Conservation (phyloP, 2,329 filamentous ascomycete genomes). For the Ceratocystis variospora region DNA sequence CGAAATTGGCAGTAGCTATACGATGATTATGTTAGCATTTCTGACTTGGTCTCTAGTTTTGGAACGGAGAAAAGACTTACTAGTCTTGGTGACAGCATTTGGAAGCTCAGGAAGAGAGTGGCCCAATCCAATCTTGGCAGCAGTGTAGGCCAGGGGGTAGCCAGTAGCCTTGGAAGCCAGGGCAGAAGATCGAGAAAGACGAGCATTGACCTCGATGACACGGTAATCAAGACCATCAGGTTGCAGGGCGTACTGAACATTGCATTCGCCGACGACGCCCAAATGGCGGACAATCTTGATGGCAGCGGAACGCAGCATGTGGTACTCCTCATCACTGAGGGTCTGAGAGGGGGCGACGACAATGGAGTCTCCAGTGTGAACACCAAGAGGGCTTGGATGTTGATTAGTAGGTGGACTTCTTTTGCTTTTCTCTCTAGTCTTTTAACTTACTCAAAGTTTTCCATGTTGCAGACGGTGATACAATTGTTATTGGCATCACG, state of each 20-base stretch:
- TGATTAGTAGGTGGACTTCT: constrained; percentile 48
- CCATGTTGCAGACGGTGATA: constrained; percentile 74
- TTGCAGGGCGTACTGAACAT: constrained; percentile 94
- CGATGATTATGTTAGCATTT: constrained; percentile 1
- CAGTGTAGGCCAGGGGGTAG: constrained; percentile 92
- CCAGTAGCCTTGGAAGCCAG: constrained; percentile 96
- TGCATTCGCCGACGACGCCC: constrained; percentile 95
- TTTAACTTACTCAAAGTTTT: constrained; percentile 30
- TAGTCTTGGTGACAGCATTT: constrained; percentile 96
- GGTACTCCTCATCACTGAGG: constrained; percentile 94
- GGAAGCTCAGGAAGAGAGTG: constrained; percentile 91
- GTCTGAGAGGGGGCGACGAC: constrained; percentile 96
- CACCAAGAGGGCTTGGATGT: constrained; percentile 65
- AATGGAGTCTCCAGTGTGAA: constrained; percentile 97
- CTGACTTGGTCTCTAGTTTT: background rate
- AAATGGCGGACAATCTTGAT: constrained; percentile 98
- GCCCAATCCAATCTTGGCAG: constrained; percentile 93
- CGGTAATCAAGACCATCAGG: constrained; percentile 95
- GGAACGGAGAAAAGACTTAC: constrained; percentile 1
- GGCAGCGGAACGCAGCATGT: constrained; percentile 94
- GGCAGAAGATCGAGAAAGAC: constrained; percentile 92
- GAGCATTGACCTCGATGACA: constrained; percentile 97
- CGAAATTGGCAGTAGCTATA: constrained; percentile 79
- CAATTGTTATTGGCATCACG: constrained; percentile 97
- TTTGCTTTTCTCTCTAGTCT: constrained; percentile 27